Evolutionary conservation across 2,329 filamentous ascomycete genomes (phyloP).

Genomic region (Onygenales sp.): DNA sequence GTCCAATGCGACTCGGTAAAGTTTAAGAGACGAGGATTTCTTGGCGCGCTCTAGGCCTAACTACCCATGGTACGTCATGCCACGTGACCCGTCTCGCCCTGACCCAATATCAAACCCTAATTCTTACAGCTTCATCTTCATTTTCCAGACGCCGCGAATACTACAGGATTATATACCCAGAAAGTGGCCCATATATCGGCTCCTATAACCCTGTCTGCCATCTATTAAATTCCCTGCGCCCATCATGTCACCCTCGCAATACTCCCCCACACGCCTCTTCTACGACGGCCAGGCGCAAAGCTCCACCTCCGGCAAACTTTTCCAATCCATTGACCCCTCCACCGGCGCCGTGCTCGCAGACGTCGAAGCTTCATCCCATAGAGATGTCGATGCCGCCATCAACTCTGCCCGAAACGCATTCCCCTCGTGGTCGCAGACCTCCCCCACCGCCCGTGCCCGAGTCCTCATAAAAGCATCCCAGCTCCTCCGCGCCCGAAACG

Average conservation of each 20-base stretch:
- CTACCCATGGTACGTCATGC: neutral
- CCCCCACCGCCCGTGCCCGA: constrained; percentile 63
- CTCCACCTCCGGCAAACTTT: constrained; percentile 51
- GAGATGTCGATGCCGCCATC: constrained; percentile 63
- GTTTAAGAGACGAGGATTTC: too few relatives aligned
- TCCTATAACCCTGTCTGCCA: neutral
- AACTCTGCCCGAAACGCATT: constrained; percentile 63
- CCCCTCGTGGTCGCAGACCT: constrained; percentile 63
- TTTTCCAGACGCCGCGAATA: neutral
- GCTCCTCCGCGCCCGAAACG: constrained; percentile 65
- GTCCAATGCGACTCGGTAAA: too few relatives aligned
- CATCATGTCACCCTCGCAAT: constrained; percentile 25
- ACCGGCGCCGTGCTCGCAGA: constrained; percentile 59
- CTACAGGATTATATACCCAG: neutral
- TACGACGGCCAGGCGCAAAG: constrained; percentile 62
- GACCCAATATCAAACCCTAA: neutral
- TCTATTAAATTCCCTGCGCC: neutral
- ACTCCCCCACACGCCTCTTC: constrained; percentile 56
- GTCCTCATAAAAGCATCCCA: constrained; percentile 68
- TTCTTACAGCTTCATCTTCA: neutral
- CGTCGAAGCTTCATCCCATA: constrained; percentile 58
- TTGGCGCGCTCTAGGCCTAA: neutral
- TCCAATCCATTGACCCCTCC: constrained; percentile 65
- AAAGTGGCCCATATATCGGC: neutral
- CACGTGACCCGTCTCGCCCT: neutral